These are phyloP conservation scores for Arabis hirsuta DNA, from an alignment of 345 rosid genomes.

Conservation along the genomic window DNA sequence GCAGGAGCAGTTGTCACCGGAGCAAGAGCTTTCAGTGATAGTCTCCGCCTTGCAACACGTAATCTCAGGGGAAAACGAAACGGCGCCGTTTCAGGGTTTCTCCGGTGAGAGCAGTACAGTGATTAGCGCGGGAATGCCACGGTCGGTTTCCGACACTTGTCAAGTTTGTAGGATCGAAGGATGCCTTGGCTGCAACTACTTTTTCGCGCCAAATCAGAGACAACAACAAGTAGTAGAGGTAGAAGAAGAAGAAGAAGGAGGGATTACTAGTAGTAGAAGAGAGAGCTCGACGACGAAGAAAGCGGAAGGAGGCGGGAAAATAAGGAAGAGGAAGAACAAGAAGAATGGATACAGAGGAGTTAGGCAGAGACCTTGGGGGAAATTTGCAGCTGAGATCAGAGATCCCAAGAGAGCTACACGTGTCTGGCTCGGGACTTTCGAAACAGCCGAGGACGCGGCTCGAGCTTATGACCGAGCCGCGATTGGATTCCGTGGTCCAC, in stretches of 20 bases:
- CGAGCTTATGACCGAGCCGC: slow-evolving; percentile 90
- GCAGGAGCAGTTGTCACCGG: slow-evolving; percentile 49
- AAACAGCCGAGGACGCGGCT: slow-evolving; percentile 90
- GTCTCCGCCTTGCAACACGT: slow-evolving; percentile 54
- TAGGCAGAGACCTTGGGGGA: slow-evolving; percentile 98
- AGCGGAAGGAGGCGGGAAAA: slow-evolving; percentile 41
- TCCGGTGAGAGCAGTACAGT: slow-evolving; percentile 37
- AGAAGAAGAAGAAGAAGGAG: slow-evolving; percentile 20
- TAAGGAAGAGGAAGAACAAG: slow-evolving; percentile 46
- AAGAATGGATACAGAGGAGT: slow-evolving; percentile 88
- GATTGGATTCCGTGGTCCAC: slow-evolving; percentile 63
- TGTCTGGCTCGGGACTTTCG: slow-evolving; percentile 97
- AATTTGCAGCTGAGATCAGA: slow-evolving; percentile 96
- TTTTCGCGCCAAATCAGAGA: slow-evolving; percentile 60
- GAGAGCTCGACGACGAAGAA: slow-evolving; percentile 22
- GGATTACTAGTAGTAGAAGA: slow-evolving; percentile 4
- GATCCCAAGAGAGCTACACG: slow-evolving; percentile 78
- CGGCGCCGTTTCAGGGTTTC: slow-evolving; percentile 7
- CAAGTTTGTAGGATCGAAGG: slow-evolving; percentile 63
- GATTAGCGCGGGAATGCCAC: slow-evolving; percentile 46
- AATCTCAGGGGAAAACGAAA: slow-evolving; percentile 36
- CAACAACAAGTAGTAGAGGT: background rate
- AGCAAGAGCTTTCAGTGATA: slow-evolving; percentile 70
- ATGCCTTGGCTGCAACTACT: slow-evolving; percentile 78
- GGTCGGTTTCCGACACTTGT: slow-evolving; percentile 60